These are phyloP conservation scores for Termitomyces sp. DNA, from an alignment of 768 basidiomycete species.

Conservation along the genomic window DNA sequence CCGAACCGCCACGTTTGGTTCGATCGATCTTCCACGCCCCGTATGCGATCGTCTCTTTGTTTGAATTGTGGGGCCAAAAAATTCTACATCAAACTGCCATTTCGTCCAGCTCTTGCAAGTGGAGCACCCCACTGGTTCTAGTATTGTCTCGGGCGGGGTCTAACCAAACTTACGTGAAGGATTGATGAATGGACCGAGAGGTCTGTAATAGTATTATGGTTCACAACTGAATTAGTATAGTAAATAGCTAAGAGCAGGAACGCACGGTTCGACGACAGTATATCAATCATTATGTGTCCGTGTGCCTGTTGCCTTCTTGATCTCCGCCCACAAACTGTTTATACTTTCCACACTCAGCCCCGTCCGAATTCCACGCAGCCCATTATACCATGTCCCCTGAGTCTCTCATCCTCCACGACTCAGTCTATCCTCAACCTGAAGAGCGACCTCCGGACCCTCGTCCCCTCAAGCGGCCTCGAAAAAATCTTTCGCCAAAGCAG, in stretches of 20 bases:
- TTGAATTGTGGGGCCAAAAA: not conserved
- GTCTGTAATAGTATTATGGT: not conserved
- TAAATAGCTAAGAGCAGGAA: not conserved
- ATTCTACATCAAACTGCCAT: not conserved
- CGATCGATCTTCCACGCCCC: not conserved
- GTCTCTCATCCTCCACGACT: conserved; percentile 1
- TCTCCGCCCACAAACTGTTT: conserved; percentile 16
- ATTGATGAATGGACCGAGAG: conserved; percentile 6
- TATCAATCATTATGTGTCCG: conserved; percentile 8
- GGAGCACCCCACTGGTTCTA: not conserved
- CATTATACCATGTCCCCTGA: conserved; percentile 15
- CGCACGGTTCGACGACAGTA: not conserved
- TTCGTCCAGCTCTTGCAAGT: not conserved
- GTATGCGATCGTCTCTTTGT: conserved; percentile 1
- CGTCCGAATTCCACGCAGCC: conserved; percentile 20
- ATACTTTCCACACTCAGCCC: conserved; percentile 18
- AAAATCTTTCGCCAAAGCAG: conserved; percentile 23
- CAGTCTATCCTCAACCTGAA: conserved; percentile 1
- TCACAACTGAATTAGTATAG: not conserved
- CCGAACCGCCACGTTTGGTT: conserved; percentile 3
- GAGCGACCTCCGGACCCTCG: conserved; percentile 17
- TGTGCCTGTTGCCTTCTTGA: conserved; percentile 16
- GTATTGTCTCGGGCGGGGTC: not conserved
- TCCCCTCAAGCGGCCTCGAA: conserved; percentile 43
- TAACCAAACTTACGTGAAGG: not conserved